phyloP scores from a whole-genome alignment of 2,329 filamentous ascomycete species.

The Uncinocarpus reesii region DNA sequence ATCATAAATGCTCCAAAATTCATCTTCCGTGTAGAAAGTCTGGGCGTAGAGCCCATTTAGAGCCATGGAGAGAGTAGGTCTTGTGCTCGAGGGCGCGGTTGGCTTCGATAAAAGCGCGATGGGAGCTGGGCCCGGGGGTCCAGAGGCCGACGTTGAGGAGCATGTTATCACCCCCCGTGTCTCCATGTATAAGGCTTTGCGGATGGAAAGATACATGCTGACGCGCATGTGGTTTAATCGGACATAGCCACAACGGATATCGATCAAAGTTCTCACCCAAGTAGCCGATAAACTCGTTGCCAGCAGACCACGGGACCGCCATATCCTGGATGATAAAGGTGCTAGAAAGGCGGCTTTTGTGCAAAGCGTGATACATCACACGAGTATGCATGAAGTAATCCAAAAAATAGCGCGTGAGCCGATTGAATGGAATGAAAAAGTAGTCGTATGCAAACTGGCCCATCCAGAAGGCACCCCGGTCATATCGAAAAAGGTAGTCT shows the following conservation, averaged over 20 bases:
- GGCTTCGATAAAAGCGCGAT: constrained; percentile 51
- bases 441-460: constrained; percentile 48
- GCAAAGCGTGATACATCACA: constrained; percentile 50
- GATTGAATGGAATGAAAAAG: constrained; percentile 48
- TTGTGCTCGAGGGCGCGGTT: constrained; percentile 64
- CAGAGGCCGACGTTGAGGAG: constrained; percentile 57
- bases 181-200: background rate
- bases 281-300: constrained; percentile 42
- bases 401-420: constrained; percentile 45
- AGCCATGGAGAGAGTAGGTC: constrained; percentile 58
- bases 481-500: constrained; percentile 49
- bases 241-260: constrained; percentile 52
- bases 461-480: constrained; percentile 51
- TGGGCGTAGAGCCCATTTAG: constrained; percentile 86
- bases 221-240: constrained; percentile 27
- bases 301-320: constrained; percentile 43
- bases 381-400: constrained; percentile 51
- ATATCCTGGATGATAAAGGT: constrained; percentile 52
- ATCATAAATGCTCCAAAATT: constrained; percentile 38
- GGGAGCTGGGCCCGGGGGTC: constrained; percentile 57
- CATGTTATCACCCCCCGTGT: background rate
- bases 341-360: constrained; percentile 44
- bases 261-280: constrained; percentile 37
- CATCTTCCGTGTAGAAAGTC: constrained; percentile 62
- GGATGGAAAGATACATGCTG: constrained; percentile 7